These are phyloP conservation scores for Leccinum pellstonianum DNA, from an alignment of 768 basidiomycete species.

Conservation along the genomic window DNA sequence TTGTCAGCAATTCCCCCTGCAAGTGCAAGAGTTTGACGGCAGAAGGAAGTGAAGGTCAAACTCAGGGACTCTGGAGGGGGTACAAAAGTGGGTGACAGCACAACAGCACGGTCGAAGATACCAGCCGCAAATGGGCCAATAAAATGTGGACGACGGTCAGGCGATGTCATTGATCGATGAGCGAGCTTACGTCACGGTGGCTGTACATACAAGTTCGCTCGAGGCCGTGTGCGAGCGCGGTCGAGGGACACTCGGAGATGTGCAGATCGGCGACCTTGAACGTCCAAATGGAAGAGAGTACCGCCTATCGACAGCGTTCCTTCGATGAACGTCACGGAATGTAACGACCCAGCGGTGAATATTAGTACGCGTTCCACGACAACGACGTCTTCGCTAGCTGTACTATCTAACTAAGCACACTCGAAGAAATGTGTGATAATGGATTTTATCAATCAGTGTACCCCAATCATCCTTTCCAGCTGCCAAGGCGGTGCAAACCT, in stretches of 20 bases:
- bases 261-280: conserved; percentile 11
- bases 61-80: no score
- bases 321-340: conserved; percentile 3
- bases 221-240: not conserved
- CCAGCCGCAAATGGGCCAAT: no score
- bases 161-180: no score
- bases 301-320: not conserved
- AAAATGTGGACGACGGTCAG: no score
- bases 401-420: not conserved
- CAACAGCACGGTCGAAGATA: no score
- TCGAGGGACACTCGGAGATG: not conserved
- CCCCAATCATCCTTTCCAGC: not conserved
- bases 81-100: no score
- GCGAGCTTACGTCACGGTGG: no score
- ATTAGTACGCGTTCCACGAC: conserved; percentile 19
- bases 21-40: no score
- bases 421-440: not conserved
- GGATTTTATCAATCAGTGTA: no score
- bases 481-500: not conserved
- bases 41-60: no score
- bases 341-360: conserved; percentile 3
- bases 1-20: no score
- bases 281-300: conserved; percentile 3
- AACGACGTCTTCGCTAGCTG: not conserved
- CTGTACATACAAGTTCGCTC: not conserved